Base-by-base conservation (phyloP, 2,329 filamentous ascomycete species). In the Ophiocordyceps unilateralis region DNA sequence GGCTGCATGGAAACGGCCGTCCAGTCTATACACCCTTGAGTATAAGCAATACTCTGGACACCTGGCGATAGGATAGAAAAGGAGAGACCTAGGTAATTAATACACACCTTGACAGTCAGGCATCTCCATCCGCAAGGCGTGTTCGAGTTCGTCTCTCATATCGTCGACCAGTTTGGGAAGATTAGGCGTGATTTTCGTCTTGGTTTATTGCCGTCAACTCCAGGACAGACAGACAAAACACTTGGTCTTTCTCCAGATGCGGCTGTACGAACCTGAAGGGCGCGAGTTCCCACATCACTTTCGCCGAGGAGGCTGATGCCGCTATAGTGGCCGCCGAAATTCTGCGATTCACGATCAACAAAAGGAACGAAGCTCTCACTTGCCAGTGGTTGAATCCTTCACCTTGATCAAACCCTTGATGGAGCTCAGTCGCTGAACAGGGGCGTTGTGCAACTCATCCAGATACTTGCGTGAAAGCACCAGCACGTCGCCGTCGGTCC, bases 281-380 rank as follows among this genome's bases (percentile, higher is more conserved):
- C 46, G 2, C 42, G 42, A 15, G 45, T 45, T 22, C 46, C 46
- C 19, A 47, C 21, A 5, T 46, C 46, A 22, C 45, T 44, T 36
- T 47, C 38, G 2, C 2, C 40, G 7, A 47, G 42, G 17, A 42
- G 23, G 12, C 14, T 22, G 17, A 47, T 44, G 5, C 46, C 46
- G 20, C 46, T 47, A 32, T 47, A 47, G 12, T 19, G 15, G 14
- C 44, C 44, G 24, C 46, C 46, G 9, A 47, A 47, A n/a, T 47
- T 47, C 46, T 47, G 21, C 23, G 11, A n/a, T 8, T 2, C 15
- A 17, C 9, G 15, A 17, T 26, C 9, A 17, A 9, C n/a, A n/a
- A 8, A 12, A 32, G 11, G 30, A 32, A 15, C 14, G 6, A 32
- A 26, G 24, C 6, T 15, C 12, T 32, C 30, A n/a, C n/a, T n/a